Percentiles rank a stretch among this genome's conserved stretches.
Conservation (phyloP, 2,329 filamentous ascomycete genomes). For the Uncinocarpus reesii region DNA sequence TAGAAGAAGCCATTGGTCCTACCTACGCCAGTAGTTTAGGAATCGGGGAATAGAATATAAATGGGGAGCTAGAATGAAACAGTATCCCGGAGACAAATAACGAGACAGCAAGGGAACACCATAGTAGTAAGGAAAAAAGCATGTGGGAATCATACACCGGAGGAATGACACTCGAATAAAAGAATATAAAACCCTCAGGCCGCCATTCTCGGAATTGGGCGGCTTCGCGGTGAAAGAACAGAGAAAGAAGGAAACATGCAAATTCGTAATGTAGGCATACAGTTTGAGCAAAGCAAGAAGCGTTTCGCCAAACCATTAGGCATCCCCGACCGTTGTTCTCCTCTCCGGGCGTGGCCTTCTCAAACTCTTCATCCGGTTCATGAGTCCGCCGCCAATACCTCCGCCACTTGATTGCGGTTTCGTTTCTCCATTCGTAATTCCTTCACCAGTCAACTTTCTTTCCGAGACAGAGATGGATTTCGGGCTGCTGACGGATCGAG, state of each 20-base stretch:
- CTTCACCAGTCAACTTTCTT: conserved; percentile 28
- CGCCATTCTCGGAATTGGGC: too few relatives aligned
- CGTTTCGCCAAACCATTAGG: background rate
- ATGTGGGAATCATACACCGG: background rate
- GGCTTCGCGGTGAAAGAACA: background rate
- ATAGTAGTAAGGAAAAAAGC: background rate
- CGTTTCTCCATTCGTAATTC: conserved; percentile 7
- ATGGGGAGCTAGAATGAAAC: background rate
- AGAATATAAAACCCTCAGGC: background rate
- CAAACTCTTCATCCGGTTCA: conserved; percentile 19
- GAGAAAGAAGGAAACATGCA: background rate
- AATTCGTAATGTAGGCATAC: background rate
- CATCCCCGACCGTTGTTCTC: conserved; percentile 5
- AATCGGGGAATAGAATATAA: background rate
- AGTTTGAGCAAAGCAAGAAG: background rate
- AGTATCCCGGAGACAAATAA: background rate
- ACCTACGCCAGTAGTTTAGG: background rate
- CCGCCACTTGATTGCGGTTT: conserved; percentile 8
- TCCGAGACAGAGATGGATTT: conserved; percentile 42
- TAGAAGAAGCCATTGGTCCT: conserved; percentile 2
- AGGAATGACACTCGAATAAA: background rate
- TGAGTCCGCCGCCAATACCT: conserved; percentile 15
- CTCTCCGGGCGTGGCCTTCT: conserved; percentile 15
- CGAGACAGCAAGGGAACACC: background rate
- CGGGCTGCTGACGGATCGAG: conserved; percentile 50